Evolutionary conservation across 306 rosid species (phyloP), one percentile per base, ranked within the genome.

Genomic region (Chamaecrista fasciculata): DNA sequence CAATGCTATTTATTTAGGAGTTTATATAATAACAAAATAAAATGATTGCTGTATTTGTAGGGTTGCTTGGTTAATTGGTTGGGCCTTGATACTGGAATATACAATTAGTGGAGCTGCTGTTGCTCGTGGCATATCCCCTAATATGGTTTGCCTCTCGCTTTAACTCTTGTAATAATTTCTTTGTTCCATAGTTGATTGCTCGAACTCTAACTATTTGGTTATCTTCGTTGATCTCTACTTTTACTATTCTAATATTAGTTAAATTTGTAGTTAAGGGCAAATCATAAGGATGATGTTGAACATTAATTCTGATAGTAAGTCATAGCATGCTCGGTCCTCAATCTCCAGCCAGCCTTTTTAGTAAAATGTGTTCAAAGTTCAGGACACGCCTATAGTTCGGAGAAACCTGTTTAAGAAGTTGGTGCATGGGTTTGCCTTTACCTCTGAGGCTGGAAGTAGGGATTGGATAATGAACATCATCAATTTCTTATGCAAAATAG

Each of bases 41-140:
- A 49, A 57, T 47, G 19, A 52, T 71, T 79, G 4, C 31, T 71
- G 63, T 83, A 65, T 55, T 50, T 65, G 36, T 75, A 93, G 99
- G 16, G 91, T 85, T 67, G 99, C 97, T 85, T 94, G 99, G 99
- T 76, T 94, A 78, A 65, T 94, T 18, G 99, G 99, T 16, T 94
- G 99, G 99, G 82, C 92, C 39, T 71, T 94, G 83, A 66, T 94
- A 59, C 77, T 94, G 69, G 99, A 94, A 81, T 94, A 94, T 77
- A 86, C 97, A 36, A 83, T 94, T 37, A 91, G 97, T 33, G 84
- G 95, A 31, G 78, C 99, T 36, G 87, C 97, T 50, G 97, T 88
- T 74, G 97, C 99, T 39, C 96, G 99, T 37, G 97, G 99, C 68
- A 75, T 88, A 73, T 77, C 97, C 51, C 99, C 99, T 29, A 91